Conservation (phyloP, 805 yeast genomes). For the Hanseniaspora lachancei region DNA sequence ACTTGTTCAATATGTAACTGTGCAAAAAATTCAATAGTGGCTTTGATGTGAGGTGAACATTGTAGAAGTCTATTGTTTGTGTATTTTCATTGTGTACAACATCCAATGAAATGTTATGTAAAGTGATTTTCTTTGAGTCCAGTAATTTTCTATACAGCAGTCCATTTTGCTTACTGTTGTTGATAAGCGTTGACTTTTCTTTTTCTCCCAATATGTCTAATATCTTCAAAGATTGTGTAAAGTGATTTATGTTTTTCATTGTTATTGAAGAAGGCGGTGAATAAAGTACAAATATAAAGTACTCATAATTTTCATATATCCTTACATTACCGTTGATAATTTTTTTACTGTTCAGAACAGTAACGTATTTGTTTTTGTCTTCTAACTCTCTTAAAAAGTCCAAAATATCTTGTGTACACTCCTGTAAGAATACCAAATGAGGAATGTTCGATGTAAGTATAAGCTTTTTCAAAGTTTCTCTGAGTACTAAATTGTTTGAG, state of each 20-base stretch:
- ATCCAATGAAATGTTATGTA: not conserved
- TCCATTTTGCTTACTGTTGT: not conserved
- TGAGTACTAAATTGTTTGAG: not conserved
- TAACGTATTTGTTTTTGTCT: not conserved
- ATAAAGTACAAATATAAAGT: not conserved
- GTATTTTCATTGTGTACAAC: not conserved
- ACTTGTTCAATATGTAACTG: constrained; percentile 6
- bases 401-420: constrained; percentile 6
- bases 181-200: not conserved
- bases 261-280: not conserved
- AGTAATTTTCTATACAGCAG: constrained; percentile 2
- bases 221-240: not conserved
- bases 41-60: constrained; percentile 6
- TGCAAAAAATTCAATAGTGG: constrained; percentile 9
- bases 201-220: not conserved
- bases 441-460: not conserved
- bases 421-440: constrained; percentile 1
- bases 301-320: constrained; percentile 4
- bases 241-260: not conserved
- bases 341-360: constrained; percentile 1
- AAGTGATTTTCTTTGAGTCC: not conserved
- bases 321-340: not conserved
- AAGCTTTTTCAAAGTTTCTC: not conserved
- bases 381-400: not conserved
- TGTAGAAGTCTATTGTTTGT: not conserved